Base-by-base conservation (phyloP, 257 asterid species). In the Solanum sparsipilum region DNA sequence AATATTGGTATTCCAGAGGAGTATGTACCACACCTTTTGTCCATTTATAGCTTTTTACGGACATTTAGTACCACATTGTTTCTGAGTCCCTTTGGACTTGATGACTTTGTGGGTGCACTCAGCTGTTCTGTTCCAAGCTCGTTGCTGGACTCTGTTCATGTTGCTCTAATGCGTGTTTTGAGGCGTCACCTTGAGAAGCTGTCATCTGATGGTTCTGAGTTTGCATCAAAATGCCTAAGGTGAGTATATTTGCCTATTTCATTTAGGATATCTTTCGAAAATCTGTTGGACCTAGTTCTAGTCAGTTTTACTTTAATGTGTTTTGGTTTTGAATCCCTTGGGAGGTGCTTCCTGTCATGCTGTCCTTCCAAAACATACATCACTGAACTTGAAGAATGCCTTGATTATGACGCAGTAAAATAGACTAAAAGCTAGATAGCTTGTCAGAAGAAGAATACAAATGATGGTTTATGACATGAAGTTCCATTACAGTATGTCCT, bases 81-180 rank as follows among this genome's bases (percentile, higher is more conserved):
- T 88, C 90, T 96, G 88, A 91, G 94, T 91, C 98, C 99, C 78
- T 96, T 96, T 86, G 94, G 89, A 72, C 89, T 96, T 87, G 97
- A 96, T 91, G 98, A 94, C 70, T 95, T 96, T 93, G 99, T 96
- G 92, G 99, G 99, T 67, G 95, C 99, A 46, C 92, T 96, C 75
- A 96, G 93, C 89, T 96, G 96, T 90, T 83, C 92, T 88, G 90
- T 86, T 89, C 93, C 95, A 31, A 96, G 93, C 89, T 92, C 96
- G 67, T 93, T 96, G 93, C 86, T 96, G 93, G 99, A 95, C 90
- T 96, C 96, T 52, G 90, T 95, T 84, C 98, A 96, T 31, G 95
- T 96, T 86, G 94, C 97, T 88, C 92, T 96, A 39, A 86, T 96
- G 96, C 93, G 91, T 87, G 91, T 86, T 35, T 89, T 96, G 91